A percentile compares a stretch with the other conserved stretches of the same genome.
These are phyloP conservation scores for Eutreptiella sp. DNA, from an alignment of 208 protist species.

Conservation along the genomic window DNA sequence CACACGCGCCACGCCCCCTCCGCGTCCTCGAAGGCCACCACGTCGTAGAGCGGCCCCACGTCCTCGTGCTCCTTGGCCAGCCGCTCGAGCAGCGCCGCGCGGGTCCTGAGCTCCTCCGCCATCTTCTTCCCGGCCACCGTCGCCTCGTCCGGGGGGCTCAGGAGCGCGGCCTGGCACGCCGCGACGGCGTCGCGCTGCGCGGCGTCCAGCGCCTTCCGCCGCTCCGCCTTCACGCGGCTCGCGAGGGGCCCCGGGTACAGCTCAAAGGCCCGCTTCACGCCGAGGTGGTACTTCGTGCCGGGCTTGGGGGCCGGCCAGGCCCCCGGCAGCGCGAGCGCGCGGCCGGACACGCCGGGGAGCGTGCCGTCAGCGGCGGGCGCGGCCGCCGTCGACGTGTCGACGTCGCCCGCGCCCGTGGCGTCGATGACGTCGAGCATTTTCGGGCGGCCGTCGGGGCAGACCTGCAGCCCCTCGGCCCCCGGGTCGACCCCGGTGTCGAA, in stretches of 20 bases:
- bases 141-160: no score
- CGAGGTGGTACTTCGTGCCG: slow-evolving; percentile 23
- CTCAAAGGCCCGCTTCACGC: slow-evolving; percentile 27
- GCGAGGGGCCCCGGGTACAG: slow-evolving; percentile 20
- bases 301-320: background rate
- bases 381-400: slow-evolving; percentile 35
- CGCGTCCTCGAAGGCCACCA: no score
- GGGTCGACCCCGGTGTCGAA: slow-evolving; percentile 48
- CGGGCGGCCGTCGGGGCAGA: slow-evolving; percentile 36
- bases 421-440: slow-evolving; percentile 50
- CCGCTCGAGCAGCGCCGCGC: no score
- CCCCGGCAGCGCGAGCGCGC: background rate
- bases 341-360: background rate
- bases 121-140: no score
- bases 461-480: slow-evolving; percentile 37
- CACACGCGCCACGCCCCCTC: no score
- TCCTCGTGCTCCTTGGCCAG: no score
- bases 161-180: background rate
- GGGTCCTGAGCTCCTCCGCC: no score
- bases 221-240: slow-evolving; percentile 34
- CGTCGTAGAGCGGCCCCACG: no score
- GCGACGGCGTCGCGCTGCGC: slow-evolving; percentile 2
- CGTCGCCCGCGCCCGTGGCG: slow-evolving; percentile 42
- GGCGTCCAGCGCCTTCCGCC: slow-evolving; percentile 34
- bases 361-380: slow-evolving; percentile 4